A percentile compares a stretch with the other conserved stretches of the same genome.
Evolutionary conservation across 1,139 yeast genomes (phyloP).

Genomic region (Hansenula lynferdii): DNA sequence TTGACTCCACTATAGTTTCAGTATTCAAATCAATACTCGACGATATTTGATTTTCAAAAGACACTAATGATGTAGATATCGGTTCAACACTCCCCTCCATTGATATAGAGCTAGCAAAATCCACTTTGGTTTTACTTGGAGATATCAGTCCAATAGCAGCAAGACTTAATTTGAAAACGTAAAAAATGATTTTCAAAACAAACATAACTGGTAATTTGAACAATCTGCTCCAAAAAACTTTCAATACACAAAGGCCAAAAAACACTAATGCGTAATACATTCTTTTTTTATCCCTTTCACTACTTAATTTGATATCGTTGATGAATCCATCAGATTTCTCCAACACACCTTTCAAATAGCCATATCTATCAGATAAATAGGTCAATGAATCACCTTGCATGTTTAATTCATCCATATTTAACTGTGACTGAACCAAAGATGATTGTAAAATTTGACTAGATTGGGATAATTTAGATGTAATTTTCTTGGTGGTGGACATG

Average conservation of each 20-base stretch:
- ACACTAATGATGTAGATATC: background rate
- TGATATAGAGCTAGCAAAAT: no score
- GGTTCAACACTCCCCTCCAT: no score
- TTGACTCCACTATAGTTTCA: background rate
- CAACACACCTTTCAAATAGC: conserved; percentile 41
- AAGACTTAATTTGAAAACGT: conserved; percentile 36
- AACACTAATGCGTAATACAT: conserved; percentile 50
- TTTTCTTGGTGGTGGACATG: conserved; percentile 27
- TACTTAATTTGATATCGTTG: conserved; percentile 42
- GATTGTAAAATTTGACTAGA: conserved; percentile 42
- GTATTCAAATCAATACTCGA: background rate
- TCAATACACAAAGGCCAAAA: conserved; percentile 40
- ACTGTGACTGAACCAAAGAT: conserved; percentile 52
- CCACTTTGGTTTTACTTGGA: background rate
- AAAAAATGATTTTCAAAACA: conserved; percentile 44
- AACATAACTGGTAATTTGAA: conserved; percentile 45
- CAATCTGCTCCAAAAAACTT: conserved; percentile 56
- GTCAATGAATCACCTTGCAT: conserved; percentile 49
- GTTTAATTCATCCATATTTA: conserved; percentile 52
- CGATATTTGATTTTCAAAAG: background rate
- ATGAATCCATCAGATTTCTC: conserved; percentile 48
- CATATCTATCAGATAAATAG: conserved; percentile 40
- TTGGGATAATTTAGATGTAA: conserved; percentile 29
- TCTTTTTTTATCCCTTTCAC: conserved; percentile 46
- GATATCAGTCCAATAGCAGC: conserved; percentile 24